Base-by-base conservation (phyloP, 2,329 filamentous ascomycete genomes). In the Ophiostoma fasciatum region DNA sequence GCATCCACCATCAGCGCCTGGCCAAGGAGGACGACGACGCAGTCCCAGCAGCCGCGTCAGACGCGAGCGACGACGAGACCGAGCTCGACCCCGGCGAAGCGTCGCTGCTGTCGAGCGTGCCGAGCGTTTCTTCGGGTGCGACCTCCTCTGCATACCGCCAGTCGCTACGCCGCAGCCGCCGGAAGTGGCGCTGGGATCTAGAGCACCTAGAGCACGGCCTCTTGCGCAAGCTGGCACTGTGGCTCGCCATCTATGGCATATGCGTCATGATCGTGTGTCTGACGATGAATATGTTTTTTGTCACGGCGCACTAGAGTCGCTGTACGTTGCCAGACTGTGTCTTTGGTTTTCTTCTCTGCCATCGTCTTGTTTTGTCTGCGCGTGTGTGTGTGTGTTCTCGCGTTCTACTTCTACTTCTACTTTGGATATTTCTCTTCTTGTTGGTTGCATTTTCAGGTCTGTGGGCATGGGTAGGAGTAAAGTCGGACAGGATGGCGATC, bases 11-110 rank as follows among this genome's bases (percentile, higher is more conserved):
- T 48, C 88, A 94, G 53, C 74, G 80, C 12, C 63, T 96, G 9
- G 64, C 84, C 43, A 96, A 96, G 55, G 85, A 90, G 50, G 84
- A 94, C 46, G 90, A 96, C 48, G 82, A 88, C 44, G 75, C 76
- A n/a, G 65, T 71, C 26, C 78, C 81, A 33, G 66, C 46, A 1
- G 36, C 66, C 19, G 64, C 66, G 8, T 61, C 59, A 1, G 44
- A 40, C 14, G 33, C 28, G 5, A 36, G 31, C 31, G 45, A 45
- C 2, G 71, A 71, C 26, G 63, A 69, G 42, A 62, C 61, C 5
- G 53, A 49, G 4, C 51, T 60, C 1, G 60, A 49, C 37, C 40
- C 38, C 11, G 31, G 37, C 31, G 44, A 45, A 27, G 37, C 36
- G n/a, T 54, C 57, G 2, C 48, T 70, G 5, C 52, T 62, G 1